phyloP scores from a whole-genome alignment of 169 alveolate species.

The Besnoitia besnoiti region DNA sequence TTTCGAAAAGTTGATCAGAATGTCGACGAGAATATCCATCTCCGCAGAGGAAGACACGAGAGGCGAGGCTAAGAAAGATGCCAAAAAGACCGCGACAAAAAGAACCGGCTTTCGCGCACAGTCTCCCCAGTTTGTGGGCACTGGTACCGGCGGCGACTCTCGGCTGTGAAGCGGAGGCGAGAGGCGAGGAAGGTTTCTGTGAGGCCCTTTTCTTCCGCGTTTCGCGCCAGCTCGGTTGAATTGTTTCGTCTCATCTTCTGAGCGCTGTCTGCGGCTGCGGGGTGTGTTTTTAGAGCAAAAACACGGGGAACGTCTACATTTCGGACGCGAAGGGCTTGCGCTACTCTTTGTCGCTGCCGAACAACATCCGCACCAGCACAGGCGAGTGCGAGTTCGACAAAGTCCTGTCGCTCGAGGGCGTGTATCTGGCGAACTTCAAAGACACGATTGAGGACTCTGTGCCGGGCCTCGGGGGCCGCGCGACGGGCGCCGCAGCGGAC shows the following conservation, averaged over 20 bases:
- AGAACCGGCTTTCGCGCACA: no score
- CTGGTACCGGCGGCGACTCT: no score
- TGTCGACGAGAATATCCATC: no score
- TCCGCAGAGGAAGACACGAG: no score
- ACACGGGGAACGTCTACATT: conserved; percentile 94
- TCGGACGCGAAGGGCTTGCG: conserved; percentile 94
- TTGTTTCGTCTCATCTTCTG: background rate
- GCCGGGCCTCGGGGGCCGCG: conserved; percentile 63
- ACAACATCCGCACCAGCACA: conserved; percentile 89
- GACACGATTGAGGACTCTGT: conserved; percentile 80
- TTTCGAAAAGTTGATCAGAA: no score
- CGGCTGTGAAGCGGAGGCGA: no score
- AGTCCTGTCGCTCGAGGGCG: conserved; percentile 95
- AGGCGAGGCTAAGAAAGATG: no score
- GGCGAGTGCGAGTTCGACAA: conserved; percentile 96
- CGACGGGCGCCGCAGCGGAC: conserved; percentile 58
- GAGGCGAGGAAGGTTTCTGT: no score
- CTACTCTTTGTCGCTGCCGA: conserved; percentile 92
- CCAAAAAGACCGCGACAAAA: no score
- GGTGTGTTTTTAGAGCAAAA: conserved; percentile 59
- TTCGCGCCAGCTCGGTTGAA: no score
- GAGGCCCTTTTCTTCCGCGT: no score
- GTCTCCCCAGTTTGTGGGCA: no score
- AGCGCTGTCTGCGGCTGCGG: background rate
- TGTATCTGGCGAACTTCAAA: conserved; percentile 93